phyloP scores from a whole-genome alignment of 768 basidiomycete species.

The Boletus eberwhitei region DNA sequence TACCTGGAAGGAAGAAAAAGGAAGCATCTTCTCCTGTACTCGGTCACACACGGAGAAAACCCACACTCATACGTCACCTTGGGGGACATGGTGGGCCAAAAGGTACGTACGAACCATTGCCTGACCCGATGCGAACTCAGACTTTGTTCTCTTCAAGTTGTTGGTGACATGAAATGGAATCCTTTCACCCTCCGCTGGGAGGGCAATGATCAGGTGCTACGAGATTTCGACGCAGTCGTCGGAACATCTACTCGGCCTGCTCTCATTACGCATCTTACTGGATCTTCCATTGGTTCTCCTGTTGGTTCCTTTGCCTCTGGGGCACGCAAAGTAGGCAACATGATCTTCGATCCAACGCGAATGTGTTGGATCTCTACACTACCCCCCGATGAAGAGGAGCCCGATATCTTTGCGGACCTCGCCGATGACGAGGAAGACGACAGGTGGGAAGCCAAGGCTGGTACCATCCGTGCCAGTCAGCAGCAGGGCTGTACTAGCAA shows the following conservation, averaged over 20 bases:
- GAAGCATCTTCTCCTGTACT: slow-evolving; percentile 42
- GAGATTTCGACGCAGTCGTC: slow-evolving; percentile 82
- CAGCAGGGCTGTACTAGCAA: slow-evolving; percentile 36
- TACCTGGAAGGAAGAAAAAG: slow-evolving; percentile 55
- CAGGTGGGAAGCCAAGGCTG: slow-evolving; percentile 68
- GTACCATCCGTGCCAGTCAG: slow-evolving; percentile 71
- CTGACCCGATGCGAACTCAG: slow-evolving; percentile 13
- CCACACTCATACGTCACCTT: slow-evolving; percentile 84
- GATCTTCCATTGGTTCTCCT: slow-evolving; percentile 81
- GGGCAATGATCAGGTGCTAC: slow-evolving; percentile 89
- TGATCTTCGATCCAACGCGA: slow-evolving; percentile 91
- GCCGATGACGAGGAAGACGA: slow-evolving; percentile 86
- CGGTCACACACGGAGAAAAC: slow-evolving; percentile 60
- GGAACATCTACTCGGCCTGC: slow-evolving; percentile 88
- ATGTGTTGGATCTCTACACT: slow-evolving; percentile 95
- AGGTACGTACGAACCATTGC: slow-evolving; percentile 45
- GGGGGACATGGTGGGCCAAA: slow-evolving; percentile 66
- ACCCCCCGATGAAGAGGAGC: slow-evolving; percentile 86
- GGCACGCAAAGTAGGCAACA: slow-evolving; percentile 91
- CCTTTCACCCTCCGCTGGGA: slow-evolving; percentile 90
- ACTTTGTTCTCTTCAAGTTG: slow-evolving; percentile 47
- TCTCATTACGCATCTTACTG: slow-evolving; percentile 90
- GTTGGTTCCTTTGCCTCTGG: slow-evolving; percentile 70
- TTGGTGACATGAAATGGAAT: slow-evolving; percentile 98
- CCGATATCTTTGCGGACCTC: slow-evolving; percentile 91